Evolutionary conservation across 176 grass and related monocot species (phyloP), one percentile per base, ranked within the genome.

Genomic region (Zea luxurians): DNA sequence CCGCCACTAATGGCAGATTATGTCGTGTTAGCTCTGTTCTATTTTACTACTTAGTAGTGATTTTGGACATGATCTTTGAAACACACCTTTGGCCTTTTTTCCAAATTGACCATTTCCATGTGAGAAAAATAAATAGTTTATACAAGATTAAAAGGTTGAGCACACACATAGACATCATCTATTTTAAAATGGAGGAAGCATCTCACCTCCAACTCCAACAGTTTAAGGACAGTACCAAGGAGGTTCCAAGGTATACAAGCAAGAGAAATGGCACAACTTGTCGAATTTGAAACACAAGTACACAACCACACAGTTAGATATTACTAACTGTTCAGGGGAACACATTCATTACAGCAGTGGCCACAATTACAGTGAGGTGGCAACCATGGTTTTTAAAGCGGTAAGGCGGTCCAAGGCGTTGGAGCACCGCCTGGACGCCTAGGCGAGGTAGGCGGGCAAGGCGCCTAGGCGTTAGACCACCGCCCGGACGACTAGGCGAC

Each of bases 211-310:
- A 59, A 71, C 68, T 58, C 58, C 27, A 53, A 53, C 4, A 69
- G 45, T 59, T 6, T 61, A 48, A 82, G 17, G 37, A 65, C 27
- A 65, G 58, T 7, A 48, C 2, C 57, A 42, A 18, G 41, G 61
- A 52, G 74, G 61, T 37, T 64, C 34, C 17, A 78, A 82, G 41
- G 5, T 64, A 15, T 10, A 49, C 66, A 34, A 78, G 10, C 17
- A 59, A 57, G n/a, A 58, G 21, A 4, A 8, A 44, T 6, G 10
- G 9, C 35, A 21, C 66, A 69, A 47, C 43, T 69, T 27, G 66
- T 48, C 1, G 27, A 54, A 11, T 40, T 55, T 37, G 17, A 6
- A 53, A 54, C 35, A 54, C 34, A 54, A 54, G 35, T 7, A 52
- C 20, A 71, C 34, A 54, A 54, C 48, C 13, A 52, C 20, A 71